Evolutionary conservation across 257 asterid genomes (phyloP), one percentile per base, ranked within the genome.

Genomic region (Thymus quinquecostatus): DNA sequence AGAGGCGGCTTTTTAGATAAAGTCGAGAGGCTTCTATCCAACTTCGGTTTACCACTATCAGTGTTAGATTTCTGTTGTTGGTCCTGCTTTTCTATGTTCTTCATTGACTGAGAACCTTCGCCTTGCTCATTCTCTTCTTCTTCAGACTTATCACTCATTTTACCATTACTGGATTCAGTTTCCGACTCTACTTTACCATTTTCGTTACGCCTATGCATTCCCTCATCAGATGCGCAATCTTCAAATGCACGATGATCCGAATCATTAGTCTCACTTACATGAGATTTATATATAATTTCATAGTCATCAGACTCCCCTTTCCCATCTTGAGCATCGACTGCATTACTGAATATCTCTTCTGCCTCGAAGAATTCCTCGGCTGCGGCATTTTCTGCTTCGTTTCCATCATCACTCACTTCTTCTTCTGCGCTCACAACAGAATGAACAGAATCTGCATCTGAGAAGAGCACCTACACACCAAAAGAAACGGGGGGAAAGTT

Each of bases 291-390:
- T 67, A 70, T 84, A 70, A 71, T 72, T 62, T 61, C 41, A 75
- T 47, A 85, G 77, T 81, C 73, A 78, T 81, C 85, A 67, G 77
- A 67, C 57, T 86, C 97, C 69, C 71, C 83, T 86, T 87, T 91
- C 73, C 83, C 86, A 41, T 89, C 98, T 33, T 77, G 89, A 54
- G 80, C 87, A 76, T 95, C 96, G 66, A 75, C 74, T 10, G 47
- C 83, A 78, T 75, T 89, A 77, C 91, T 84, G 86, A 95, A 95
- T 56, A 95, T 95, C 90, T 95, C 98, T 81, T 90, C 99, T 55
- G 92, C 99, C 90, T 95, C 98, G 60, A 83, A 95, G 76, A 88
- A 95, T 81, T 95, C 98, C 68, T 95, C 99, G 1, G 91, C 89
- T 57, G 91, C 77, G 64, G 92, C 91, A 69, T 75, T 77, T 71